These are phyloP conservation scores for Amyloporia xantha DNA, from an alignment of 768 basidiomycete species.

Conservation along the genomic window DNA sequence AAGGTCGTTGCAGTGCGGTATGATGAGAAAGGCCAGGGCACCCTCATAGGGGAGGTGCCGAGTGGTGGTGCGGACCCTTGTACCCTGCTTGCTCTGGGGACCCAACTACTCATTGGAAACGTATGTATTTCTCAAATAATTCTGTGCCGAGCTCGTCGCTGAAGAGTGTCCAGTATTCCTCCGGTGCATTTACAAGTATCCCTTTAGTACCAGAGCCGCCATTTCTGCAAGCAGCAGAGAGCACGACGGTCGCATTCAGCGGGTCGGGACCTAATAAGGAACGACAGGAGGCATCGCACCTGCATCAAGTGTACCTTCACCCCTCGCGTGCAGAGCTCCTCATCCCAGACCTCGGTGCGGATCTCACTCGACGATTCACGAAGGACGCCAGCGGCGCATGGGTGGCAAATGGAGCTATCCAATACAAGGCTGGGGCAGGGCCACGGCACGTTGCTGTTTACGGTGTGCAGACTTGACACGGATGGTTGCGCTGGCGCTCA, in stretches of 20 bases:
- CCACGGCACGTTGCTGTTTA: slow-evolving; percentile 64
- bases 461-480: slow-evolving; percentile 33
- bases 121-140: slow-evolving; percentile 50
- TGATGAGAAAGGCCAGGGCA: slow-evolving; percentile 44
- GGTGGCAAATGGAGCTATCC: slow-evolving; percentile 41
- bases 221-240: slow-evolving; percentile 31
- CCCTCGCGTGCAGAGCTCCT: slow-evolving; percentile 50
- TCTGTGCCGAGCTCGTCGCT: slow-evolving; percentile 1
- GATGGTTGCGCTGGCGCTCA: background rate
- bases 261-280: slow-evolving; percentile 57
- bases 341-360: slow-evolving; percentile 71
- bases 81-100: slow-evolving; percentile 48
- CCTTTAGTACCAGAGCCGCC: slow-evolving; percentile 46
- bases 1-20: slow-evolving; percentile 53
- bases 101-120: slow-evolving; percentile 62
- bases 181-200: slow-evolving; percentile 51
- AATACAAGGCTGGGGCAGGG: slow-evolving; percentile 51
- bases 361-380: slow-evolving; percentile 53
- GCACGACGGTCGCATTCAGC: slow-evolving; percentile 36
- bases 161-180: slow-evolving; percentile 54
- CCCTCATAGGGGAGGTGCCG: slow-evolving; percentile 39
- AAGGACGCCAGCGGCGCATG: slow-evolving; percentile 39
- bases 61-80: slow-evolving; percentile 63
- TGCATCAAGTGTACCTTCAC: slow-evolving; percentile 62
- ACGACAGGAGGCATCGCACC: slow-evolving; percentile 69